A percentile compares a stretch with the other conserved stretches of the same genome.
Conservation (phyloP, 768 basidiomycete genomes). For the Tephrocybe sp. region DNA sequence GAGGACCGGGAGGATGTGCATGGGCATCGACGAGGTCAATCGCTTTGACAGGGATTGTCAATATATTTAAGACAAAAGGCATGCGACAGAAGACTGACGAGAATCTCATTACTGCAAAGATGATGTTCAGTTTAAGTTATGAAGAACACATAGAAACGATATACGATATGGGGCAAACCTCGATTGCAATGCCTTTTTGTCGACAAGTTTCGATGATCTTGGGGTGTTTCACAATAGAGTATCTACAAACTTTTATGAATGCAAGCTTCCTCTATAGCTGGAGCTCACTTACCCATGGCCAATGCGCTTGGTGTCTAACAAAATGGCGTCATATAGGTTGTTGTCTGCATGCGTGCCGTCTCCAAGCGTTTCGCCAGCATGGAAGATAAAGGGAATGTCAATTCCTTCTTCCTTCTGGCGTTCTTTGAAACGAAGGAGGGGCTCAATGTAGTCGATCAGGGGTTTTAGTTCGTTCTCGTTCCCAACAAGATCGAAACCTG, state of each 20-base stretch:
- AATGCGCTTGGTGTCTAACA: slow-evolving; percentile 77
- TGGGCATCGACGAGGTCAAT: slow-evolving; percentile 76
- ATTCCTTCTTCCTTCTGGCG: slow-evolving; percentile 57
- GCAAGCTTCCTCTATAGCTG: background rate
- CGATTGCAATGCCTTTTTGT: slow-evolving; percentile 62
- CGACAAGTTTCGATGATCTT: slow-evolving; percentile 67
- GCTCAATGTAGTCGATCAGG: slow-evolving; percentile 61
- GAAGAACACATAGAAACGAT: slow-evolving; percentile 24
- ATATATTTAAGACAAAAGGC: no score
- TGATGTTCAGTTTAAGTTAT: background rate
- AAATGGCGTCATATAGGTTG: slow-evolving; percentile 78
- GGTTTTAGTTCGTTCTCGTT: slow-evolving; percentile 63
- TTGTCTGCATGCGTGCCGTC: slow-evolving; percentile 71
- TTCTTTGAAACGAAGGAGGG: slow-evolving; percentile 57
- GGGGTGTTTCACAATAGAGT: slow-evolving; percentile 77
- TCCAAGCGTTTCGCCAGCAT: slow-evolving; percentile 79
- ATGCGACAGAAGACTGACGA: slow-evolving; percentile 39
- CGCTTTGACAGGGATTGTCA: no score
- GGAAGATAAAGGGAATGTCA: slow-evolving; percentile 76
- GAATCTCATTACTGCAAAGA: slow-evolving; percentile 62
- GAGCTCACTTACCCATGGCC: slow-evolving; percentile 82
- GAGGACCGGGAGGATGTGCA: slow-evolving; percentile 73
- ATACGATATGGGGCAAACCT: slow-evolving; percentile 82
- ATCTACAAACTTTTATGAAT: slow-evolving; percentile 35
- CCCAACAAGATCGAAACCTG: slow-evolving; percentile 83